These are phyloP conservation scores for Penicillium daleae DNA, from an alignment of 495 filamentous ascomycete genomes.

Conservation along the genomic window DNA sequence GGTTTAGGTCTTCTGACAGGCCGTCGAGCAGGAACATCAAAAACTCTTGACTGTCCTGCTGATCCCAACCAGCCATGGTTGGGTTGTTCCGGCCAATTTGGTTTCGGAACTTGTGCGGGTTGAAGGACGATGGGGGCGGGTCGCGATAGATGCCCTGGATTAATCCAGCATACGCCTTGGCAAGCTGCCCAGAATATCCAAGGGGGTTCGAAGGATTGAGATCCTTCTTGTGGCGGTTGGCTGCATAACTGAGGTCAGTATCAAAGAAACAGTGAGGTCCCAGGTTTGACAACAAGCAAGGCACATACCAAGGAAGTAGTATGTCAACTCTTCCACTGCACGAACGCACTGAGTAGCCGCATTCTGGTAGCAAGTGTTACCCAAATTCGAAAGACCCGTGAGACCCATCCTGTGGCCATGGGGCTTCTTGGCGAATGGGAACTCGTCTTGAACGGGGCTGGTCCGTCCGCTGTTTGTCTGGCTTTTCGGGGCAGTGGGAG, in stretches of 20 bases:
- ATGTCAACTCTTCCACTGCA: constrained; percentile 86
- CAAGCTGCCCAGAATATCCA: constrained; percentile 80
- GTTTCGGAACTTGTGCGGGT: constrained; percentile 77
- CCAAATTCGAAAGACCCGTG: constrained; percentile 84
- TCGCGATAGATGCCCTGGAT: constrained; percentile 70
- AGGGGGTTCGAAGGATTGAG: constrained; percentile 84
- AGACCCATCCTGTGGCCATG: constrained; percentile 55
- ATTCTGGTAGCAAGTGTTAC: constrained; percentile 99
- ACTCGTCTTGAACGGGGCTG: constrained; percentile 60
- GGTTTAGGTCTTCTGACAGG: constrained; percentile 91
- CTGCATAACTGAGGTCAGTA: constrained; percentile 39
- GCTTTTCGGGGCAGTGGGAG: constrained; percentile 39
- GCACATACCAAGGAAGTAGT: constrained; percentile 77
- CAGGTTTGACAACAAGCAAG: constrained; percentile 1
- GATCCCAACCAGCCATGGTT: constrained; percentile 89
- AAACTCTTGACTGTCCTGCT: constrained; percentile 98
- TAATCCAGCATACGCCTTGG: constrained; percentile 75
- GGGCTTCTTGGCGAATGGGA: constrained; percentile 69
- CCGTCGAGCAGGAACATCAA: constrained; percentile 95
- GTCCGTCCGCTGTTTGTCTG: constrained; percentile 59
- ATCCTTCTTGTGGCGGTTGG: constrained; percentile 70
- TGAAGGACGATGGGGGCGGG: constrained; percentile 61
- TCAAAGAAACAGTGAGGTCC: constrained; percentile 3
- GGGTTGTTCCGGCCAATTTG: constrained; percentile 78
- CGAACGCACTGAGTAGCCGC: constrained; percentile 92